phyloP scores from a whole-genome alignment of 1,284 basidiomycete species.

The Leccinum solheimii region DNA sequence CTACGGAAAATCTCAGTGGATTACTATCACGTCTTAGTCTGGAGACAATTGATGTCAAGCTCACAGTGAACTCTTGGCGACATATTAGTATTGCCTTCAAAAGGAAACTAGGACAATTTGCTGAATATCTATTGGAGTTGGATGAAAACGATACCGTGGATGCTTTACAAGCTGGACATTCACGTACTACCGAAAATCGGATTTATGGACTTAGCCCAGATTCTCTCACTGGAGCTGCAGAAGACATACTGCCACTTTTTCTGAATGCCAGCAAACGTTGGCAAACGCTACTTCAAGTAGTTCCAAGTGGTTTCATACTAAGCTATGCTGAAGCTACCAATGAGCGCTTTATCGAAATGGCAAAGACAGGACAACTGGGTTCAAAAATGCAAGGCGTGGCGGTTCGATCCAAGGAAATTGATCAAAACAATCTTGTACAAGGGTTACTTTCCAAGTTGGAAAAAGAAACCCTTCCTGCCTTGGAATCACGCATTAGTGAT shows the following conservation, averaged over 20 bases:
- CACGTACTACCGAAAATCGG: neutral
- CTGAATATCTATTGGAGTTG: neutral
- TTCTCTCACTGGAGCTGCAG: neutral
- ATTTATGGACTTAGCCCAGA: neutral
- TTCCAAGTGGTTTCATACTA: neutral
- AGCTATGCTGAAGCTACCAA: neutral
- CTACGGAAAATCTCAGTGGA: neutral
- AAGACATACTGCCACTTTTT: neutral
- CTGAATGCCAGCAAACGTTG: neutral
- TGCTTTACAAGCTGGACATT: neutral
- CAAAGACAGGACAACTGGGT: neutral
- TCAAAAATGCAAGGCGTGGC: neutral
- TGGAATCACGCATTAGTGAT: neutral
- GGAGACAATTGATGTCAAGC: neutral
- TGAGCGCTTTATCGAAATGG: neutral
- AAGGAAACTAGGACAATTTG: neutral
- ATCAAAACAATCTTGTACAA: too few species aligned
- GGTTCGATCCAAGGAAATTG: too few species aligned
- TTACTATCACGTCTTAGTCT: neutral
- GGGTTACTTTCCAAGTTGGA: too few species aligned
- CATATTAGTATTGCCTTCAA: neutral
- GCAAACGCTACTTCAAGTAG: neutral
- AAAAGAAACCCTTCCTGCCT: too few species aligned
- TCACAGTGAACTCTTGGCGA: neutral
- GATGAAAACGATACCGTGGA: neutral